A percentile compares a stretch with the other conserved stretches of the same genome.
Conservation (phyloP, 306 rosid species). For the Cicer cuneatum region DNA sequence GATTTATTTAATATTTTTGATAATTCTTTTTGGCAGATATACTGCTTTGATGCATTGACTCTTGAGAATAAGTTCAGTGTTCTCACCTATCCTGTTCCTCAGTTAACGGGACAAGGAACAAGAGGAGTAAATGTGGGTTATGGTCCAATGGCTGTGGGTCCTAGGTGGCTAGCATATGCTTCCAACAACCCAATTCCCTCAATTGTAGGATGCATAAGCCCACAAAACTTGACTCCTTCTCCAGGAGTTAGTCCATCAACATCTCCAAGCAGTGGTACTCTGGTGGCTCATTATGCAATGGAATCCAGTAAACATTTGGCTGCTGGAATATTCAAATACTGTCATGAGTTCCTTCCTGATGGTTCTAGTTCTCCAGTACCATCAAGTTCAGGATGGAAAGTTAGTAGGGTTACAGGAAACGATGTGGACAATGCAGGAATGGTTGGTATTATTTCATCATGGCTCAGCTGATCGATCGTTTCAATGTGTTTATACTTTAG, state of each 20-base stretch:
- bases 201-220: constrained; percentile 72
- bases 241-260: constrained; percentile 78
- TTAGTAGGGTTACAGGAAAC: constrained; percentile 64
- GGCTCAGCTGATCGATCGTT: constrained; percentile 24
- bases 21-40: constrained; percentile 67
- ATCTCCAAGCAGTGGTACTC: constrained; percentile 70
- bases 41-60: constrained; percentile 83
- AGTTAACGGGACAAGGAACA: constrained; percentile 72
- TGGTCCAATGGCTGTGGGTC: constrained; percentile 96
- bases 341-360: constrained; percentile 80
- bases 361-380: constrained; percentile 73
- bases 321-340: constrained; percentile 73
- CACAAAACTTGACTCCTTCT: constrained; percentile 70
- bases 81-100: constrained; percentile 87
- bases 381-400: constrained; percentile 75
- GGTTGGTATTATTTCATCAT: constrained; percentile 64
- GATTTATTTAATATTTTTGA: constrained; percentile 38
- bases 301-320: constrained; percentile 88
- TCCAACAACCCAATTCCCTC: constrained; percentile 68
- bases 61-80: constrained; percentile 84
- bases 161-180: constrained; percentile 97
- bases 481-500: constrained; percentile 8
- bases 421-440: constrained; percentile 78
- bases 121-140: constrained; percentile 79
- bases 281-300: constrained; percentile 87